Evolutionary conservation across 495 filamentous ascomycete species (phyloP), one percentile per base, ranked within the genome.

Genomic region (Penicillium subrubescens): DNA sequence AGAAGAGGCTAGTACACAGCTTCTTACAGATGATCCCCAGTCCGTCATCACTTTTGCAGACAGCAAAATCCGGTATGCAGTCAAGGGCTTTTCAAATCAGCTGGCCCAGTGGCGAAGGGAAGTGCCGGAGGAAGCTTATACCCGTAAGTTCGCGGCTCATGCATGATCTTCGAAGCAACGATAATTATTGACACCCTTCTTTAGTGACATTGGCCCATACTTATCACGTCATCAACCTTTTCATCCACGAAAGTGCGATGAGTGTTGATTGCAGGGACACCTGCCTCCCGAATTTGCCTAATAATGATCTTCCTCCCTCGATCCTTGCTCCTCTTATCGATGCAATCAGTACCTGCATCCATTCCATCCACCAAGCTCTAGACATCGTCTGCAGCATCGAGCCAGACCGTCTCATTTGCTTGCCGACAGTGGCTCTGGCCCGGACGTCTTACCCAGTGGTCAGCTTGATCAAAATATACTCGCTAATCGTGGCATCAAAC

Each of bases 391-490:
- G 88, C 14, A 73, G 74, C 15, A 81, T 93, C 43, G 86, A 87
- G 44, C 73, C 84, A n/a, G 75, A 81, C 2, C 82, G 79, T 14
- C 82, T 97, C 43, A 84, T 89, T 60, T 88, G 81, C 17, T 71
- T 97, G 14, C 93, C 94, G 10, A 89, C 95, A 3, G 86, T 91
- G 64, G 86, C 86, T 53, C 87, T 92, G 66, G 90, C 94, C 46
- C 89, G 93, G 15, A 87, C 92, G 43, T 86, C 90, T 33, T 96
- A 95, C 65, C 90, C 92, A 6, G 84, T 90, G 23, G 88, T 97
- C n/a, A 86, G 93, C 19, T 76, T 97, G 19, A 92, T 97, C 73
- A 97, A 96, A 69, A 86, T 97, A 63, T 92, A 92, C 74, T 91
- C 92, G 55, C 88, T 91, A 3, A 88, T 92, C 11, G 87, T 84